Base-by-base conservation (phyloP, 768 basidiomycete species). In the Auriculariales sp. region DNA sequence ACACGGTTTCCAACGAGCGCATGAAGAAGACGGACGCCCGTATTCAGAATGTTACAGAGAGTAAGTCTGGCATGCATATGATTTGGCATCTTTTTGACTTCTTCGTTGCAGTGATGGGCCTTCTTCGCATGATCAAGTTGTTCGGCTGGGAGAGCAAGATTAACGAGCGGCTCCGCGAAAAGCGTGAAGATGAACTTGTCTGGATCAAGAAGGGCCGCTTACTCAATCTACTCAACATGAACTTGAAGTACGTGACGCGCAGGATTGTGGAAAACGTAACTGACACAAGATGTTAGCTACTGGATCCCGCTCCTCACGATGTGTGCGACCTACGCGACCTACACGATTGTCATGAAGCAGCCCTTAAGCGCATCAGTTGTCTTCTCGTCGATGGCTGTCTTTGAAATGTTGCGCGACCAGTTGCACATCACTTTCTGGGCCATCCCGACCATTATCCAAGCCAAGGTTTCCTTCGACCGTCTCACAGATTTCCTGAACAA, bases 61-160 rank as follows among this genome's bases (percentile, higher is more conserved):
- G 77, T 74, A 56, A 56, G 68, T 59, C 14, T 19, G 39, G 35
- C 19, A 39, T 31, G 15, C 28, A 25, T 52, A 5, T 14, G 29
- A 15, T 4, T 34, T 25, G 31, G 42, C 55, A 25, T n/a, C 28
- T 36, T 25, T 46, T 28, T 48, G 52, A 19, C 36, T 56, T 6
- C 4, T 17, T 27, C 22, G 5, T 7, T 30, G 3, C 48, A 78
- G 78, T 68, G 3, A 66, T 79, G 57, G 72, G 71, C 49, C 72
- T 77, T 17, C 61, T 81, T 12, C 71, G 80, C 15, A 81, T 83
- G 75, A 67, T 83, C 58, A 84, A 85, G 61, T 64, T 84, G 34
- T 83, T 86, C 55, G 83, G 64, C 22, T 66, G 61, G 69, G 69
- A 71, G 51, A 70, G 53, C 10, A 55, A 74, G 44, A 72, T 81